phyloP scores from a whole-genome alignment of 306 rosid genomes.

The Inga leiocalycina region DNA sequence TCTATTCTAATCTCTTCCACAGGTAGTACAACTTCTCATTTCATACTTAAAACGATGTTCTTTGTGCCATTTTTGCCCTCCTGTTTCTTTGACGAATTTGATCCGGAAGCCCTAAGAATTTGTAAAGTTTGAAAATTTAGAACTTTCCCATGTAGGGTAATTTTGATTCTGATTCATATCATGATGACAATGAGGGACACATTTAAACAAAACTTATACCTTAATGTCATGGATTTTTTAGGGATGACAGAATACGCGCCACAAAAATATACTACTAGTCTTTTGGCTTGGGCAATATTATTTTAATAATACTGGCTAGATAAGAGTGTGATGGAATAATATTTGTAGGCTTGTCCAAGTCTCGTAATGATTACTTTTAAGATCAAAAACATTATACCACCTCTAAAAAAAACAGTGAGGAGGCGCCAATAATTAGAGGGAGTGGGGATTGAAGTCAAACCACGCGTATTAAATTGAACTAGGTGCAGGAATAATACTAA shows the following conservation, averaged over 20 bases:
- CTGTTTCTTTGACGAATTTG: not conserved
- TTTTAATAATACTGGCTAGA: too few species aligned
- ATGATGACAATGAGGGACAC: not conserved
- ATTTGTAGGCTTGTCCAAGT: not conserved
- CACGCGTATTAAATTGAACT: too few species aligned
- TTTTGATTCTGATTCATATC: not conserved
- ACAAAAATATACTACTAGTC: not conserved
- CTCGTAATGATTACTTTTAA: not conserved
- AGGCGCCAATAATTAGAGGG: not conserved
- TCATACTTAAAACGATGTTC: too few species aligned
- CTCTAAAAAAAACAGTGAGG: not conserved
- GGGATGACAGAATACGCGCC: not conserved
- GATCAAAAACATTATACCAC: not conserved
- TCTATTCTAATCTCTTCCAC: not conserved
- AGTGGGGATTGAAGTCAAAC: too few species aligned
- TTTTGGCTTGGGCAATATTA: not conserved
- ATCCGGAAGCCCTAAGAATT: not conserved
- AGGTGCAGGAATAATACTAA: too few species aligned
- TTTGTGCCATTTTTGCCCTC: not conserved
- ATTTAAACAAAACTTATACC: not conserved
- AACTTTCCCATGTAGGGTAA: not conserved
- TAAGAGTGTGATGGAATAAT: not conserved
- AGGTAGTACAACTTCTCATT: not conserved
- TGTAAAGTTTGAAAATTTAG: not conserved
- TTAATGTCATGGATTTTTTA: not conserved